These are phyloP conservation scores for Chernovozyma aurita DNA, from an alignment of 1,139 yeast species.

Conservation along the genomic window DNA sequence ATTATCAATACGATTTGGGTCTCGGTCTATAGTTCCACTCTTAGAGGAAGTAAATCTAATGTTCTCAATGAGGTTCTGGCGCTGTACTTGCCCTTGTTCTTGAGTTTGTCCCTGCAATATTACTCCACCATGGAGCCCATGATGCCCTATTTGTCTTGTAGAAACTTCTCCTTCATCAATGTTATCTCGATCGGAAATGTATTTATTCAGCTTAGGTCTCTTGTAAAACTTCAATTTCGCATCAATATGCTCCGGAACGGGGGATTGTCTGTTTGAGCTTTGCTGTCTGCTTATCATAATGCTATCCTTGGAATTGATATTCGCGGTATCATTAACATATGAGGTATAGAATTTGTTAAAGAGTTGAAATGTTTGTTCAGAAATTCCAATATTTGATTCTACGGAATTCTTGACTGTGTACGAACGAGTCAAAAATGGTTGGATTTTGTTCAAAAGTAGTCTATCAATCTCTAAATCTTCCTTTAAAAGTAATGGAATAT, in stretches of 20 bases:
- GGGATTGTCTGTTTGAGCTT: neutral
- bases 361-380: slow-evolving; percentile 9
- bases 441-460: slow-evolving; percentile 8
- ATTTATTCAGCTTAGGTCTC: slow-evolving; percentile 9
- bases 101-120: too few species aligned
- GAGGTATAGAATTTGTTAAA: slow-evolving; percentile 13
- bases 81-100: too few species aligned
- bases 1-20: too few species aligned
- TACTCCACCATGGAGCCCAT: too few species aligned
- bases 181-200: slow-evolving; percentile 3
- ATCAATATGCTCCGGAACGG: neutral
- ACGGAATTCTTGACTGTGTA: neutral
- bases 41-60: too few species aligned
- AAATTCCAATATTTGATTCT: slow-evolving; percentile 3
- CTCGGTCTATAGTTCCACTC: too few species aligned
- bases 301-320: slow-evolving; percentile 4
- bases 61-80: too few species aligned
- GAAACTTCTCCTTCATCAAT: slow-evolving; percentile 1
- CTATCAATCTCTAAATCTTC: slow-evolving; percentile 8
- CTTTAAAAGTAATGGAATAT: slow-evolving; percentile 2
- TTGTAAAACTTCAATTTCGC: slow-evolving; percentile 1
- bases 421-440: slow-evolving; percentile 8
- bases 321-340: slow-evolving; percentile 13
- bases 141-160: too few species aligned
- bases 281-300: neutral